These are phyloP conservation scores for Xylariales sp. DNA, from an alignment of 2,329 filamentous ascomycete species.

Conservation along the genomic window DNA sequence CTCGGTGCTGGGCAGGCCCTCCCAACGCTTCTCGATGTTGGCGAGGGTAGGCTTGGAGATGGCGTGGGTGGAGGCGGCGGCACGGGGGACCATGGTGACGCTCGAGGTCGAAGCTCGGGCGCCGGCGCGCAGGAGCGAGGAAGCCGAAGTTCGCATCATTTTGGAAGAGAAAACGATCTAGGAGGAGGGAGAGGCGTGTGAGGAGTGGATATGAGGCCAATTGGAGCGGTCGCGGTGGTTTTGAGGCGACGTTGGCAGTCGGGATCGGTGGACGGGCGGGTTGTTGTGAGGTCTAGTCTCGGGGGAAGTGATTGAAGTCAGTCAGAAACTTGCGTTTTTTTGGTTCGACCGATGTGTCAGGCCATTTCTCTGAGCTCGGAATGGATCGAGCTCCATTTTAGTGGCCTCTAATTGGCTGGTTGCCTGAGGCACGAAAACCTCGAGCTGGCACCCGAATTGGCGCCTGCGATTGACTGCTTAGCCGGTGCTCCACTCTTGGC, in stretches of 20 bases:
- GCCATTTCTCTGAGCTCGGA: constrained; percentile 7
- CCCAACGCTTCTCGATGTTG: constrained; percentile 99
- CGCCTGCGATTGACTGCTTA: too few species aligned
- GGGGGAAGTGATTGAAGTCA: constrained; percentile 1
- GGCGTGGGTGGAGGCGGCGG: constrained; percentile 71
- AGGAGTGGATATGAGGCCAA: constrained; percentile 22
- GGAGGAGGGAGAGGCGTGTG: constrained; percentile 7
- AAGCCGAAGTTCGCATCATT: constrained; percentile 53
- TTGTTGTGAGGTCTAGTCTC: constrained; percentile 1
- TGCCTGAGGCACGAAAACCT: not conserved
- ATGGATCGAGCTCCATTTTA: constrained; percentile 7
- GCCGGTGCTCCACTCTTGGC: too few species aligned
- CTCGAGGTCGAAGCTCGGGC: constrained; percentile 29
- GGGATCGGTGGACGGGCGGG: constrained; percentile 9
- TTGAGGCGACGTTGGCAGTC: not conserved
- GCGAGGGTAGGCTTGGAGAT: constrained; percentile 97
- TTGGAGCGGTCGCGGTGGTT: constrained; percentile 14
- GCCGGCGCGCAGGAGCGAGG: constrained; percentile 47
- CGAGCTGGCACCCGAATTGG: too few species aligned
- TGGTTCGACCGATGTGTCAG: constrained; percentile 7
- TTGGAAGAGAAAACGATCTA: constrained; percentile 15
- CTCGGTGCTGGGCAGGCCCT: constrained; percentile 95
- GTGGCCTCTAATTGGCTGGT: not conserved
- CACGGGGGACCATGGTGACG: constrained; percentile 38
- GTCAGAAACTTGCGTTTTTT: constrained; percentile 8